Conservation (phyloP, 2,329 filamentous ascomycete genomes). For the Paraphoma chrysanthemicola region DNA sequence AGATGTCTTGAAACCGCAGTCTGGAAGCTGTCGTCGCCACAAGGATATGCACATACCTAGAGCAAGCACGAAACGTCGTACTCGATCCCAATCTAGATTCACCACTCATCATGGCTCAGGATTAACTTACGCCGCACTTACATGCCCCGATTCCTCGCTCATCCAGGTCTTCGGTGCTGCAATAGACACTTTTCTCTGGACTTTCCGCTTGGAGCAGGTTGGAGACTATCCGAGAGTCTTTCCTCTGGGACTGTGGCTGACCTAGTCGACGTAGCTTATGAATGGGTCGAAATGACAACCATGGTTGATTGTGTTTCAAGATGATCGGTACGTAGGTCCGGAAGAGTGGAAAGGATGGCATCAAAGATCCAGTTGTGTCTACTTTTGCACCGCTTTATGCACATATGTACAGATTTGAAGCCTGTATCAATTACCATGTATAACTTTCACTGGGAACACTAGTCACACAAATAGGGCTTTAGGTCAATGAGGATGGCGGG, state of each 20-base stretch:
- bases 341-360: not conserved
- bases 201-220: not conserved
- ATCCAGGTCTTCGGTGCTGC: not conserved
- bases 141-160: too few species aligned
- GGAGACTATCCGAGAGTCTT: not conserved
- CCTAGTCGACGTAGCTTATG: not conserved
- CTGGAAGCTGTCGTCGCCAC: not conserved
- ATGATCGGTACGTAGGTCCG: too few species aligned
- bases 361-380: not conserved
- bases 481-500: slow-evolving; percentile 25
- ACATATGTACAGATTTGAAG: too few species aligned
- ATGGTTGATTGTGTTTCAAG: not conserved
- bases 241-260: not conserved
- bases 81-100: too few species aligned
- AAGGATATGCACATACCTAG: not conserved
- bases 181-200: not conserved
- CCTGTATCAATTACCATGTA: too few species aligned
- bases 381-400: too few species aligned
- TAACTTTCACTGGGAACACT: too few species aligned
- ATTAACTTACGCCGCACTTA: not conserved
- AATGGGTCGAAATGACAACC: not conserved
- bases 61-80: not conserved
- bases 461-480: too few species aligned
- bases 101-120: too few species aligned
- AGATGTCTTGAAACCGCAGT: not conserved